Evolutionary conservation across 495 filamentous ascomycete species (phyloP), one percentile per base, ranked within the genome.

Genomic region (Aspergillus bridgeri): DNA sequence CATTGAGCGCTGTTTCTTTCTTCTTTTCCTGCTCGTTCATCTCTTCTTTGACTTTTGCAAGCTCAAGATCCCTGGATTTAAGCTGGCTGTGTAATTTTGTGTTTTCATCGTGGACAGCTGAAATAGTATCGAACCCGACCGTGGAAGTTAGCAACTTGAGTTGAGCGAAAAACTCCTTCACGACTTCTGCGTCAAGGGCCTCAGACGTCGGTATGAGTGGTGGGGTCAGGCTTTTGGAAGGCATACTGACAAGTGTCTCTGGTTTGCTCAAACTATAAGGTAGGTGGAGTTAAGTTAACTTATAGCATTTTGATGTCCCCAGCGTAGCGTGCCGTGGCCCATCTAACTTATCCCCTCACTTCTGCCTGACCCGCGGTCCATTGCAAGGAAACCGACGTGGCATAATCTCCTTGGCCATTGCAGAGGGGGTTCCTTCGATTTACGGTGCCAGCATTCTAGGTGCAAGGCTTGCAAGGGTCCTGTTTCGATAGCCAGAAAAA

Each of bases 31-130:
- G 52, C 21, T 25, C 42, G n/a, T n/a, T 25, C 19, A 57, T 56
- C 20, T 51, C 54, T 6, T 48, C 44, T 47, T 49, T 57, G 1
- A 57, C 29, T 18, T 33, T 48, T 22, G 38, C 22, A 46, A 61
- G 27, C 25, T 61, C 59, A 15, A 43, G 43, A 13, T 61, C 19
- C 43, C 53, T 56, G 53, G 47, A 21, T 18, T 48, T 23, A 15
- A 61, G 24, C 54, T 52, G 47, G 38, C 54, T 43, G 11, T 38
- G 47, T 42, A 54, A 42, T 23, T 54, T 46, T 20, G 17, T 46
- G 42, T 54, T 54, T 19, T 54, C 42, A 24, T 25, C 22, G 45
- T 54, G 22, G 15, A 54, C 23, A n/a, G 38, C n/a, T n/a, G 19
- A 13, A 46, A 54, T 46, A 21, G 52, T 5, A 19, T 46, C 20